phyloP scores from a whole-genome alignment of 257 asterid species.

The Mitragyna speciosa region DNA sequence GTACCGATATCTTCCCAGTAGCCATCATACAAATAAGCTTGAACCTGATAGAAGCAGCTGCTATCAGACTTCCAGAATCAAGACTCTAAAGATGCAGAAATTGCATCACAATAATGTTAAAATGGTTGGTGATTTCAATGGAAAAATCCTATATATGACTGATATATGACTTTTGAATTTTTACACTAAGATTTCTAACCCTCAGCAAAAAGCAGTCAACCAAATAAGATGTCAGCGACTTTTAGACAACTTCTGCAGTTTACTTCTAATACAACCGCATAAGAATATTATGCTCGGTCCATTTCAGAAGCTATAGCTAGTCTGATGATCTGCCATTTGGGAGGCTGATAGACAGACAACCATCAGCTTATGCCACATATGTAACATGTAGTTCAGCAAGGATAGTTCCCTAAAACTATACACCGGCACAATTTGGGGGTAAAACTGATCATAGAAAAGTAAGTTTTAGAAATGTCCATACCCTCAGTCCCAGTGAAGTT shows the following conservation, averaged over 20 bases:
- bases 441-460: neutral
- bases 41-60: conserved; percentile 52
- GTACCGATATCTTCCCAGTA: conserved; percentile 99
- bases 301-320: neutral
- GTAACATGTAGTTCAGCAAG: neutral
- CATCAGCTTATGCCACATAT: neutral
- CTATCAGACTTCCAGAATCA: conserved; percentile 7
- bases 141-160: neutral
- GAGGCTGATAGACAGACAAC: neutral
- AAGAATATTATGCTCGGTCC: neutral
- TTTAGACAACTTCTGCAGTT: neutral
- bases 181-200: neutral
- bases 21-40: conserved; percentile 92
- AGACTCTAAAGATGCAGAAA: neutral
- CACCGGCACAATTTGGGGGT: neutral
- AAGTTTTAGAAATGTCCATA: conserved; percentile 32
- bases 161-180: neutral
- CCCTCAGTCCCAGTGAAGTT: conserved; percentile 80
- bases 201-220: neutral
- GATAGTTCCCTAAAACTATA: neutral
- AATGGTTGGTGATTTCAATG: neutral
- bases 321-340: neutral
- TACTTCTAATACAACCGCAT: neutral
- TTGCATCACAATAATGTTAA: neutral
- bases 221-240: neutral